Percentiles rank a stretch among this genome's conserved stretches.
phyloP scores from a whole-genome alignment of 345 rosid species.

The Hibiscus trionum region DNA sequence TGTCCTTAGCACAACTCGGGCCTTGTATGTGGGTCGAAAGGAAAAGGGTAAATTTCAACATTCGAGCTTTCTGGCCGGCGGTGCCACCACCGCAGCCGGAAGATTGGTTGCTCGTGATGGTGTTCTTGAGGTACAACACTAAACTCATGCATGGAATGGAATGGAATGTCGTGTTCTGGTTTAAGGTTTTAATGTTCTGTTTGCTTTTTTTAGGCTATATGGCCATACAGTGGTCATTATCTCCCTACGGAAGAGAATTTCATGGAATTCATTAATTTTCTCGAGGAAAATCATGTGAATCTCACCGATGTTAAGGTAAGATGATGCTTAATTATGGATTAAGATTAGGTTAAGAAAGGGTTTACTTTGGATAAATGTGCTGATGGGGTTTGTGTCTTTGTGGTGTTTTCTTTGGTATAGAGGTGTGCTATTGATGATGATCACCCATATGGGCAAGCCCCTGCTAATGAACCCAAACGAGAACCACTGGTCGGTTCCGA shows the following conservation, averaged over 20 bases:
- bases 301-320: slow-evolving; percentile 78
- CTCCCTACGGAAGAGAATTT: slow-evolving; percentile 93
- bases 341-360: neutral
- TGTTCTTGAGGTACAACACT: slow-evolving; percentile 37
- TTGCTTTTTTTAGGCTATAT: slow-evolving; percentile 48
- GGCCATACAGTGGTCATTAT: slow-evolving; percentile 98
- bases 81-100: slow-evolving; percentile 65
- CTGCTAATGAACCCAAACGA: slow-evolving; percentile 18
- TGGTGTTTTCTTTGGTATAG: slow-evolving; percentile 26
- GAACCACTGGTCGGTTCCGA: slow-evolving; percentile 3
- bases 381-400: neutral
- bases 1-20: slow-evolving; percentile 52
- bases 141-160: neutral
- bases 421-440: slow-evolving; percentile 69
- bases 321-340: neutral
- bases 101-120: slow-evolving; percentile 51
- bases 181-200: neutral
- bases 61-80: slow-evolving; percentile 64
- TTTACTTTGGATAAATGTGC: neutral
- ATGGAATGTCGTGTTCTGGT: neutral
- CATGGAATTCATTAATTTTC: slow-evolving; percentile 61
- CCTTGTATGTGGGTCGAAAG: slow-evolving; percentile 55
- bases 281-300: slow-evolving; percentile 57
- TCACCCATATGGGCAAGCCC: slow-evolving; percentile 8
- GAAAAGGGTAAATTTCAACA: slow-evolving; percentile 66